Conservation (phyloP, 2,329 filamentous ascomycete species). For the Neonectria hederae region DNA sequence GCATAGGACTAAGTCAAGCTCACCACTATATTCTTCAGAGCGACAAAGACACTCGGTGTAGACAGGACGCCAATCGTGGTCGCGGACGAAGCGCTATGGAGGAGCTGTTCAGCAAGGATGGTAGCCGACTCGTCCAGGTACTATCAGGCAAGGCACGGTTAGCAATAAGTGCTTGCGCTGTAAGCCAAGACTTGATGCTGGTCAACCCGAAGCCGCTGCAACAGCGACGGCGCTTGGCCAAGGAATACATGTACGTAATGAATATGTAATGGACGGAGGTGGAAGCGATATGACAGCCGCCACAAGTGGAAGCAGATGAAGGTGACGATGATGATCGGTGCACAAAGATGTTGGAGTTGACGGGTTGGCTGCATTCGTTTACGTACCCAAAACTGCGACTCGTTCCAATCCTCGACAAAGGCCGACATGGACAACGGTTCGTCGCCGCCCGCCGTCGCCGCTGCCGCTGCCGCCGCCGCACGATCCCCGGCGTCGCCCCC, state of each 20-base stretch:
- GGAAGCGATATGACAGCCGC: background rate
- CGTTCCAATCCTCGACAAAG: constrained; percentile 85
- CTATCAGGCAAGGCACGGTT: constrained; percentile 49
- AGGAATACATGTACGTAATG: constrained; percentile 36
- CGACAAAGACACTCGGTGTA: constrained; percentile 80
- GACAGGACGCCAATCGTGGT: constrained; percentile 76
- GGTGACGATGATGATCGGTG: background rate
- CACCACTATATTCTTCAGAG: constrained; percentile 75
- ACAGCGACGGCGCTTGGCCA: constrained; percentile 11
- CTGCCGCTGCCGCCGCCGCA: constrained; percentile 62
- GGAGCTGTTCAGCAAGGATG: constrained; percentile 69
- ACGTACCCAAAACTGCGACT: constrained; percentile 83
- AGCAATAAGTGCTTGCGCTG: background rate
- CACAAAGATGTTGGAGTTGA: background rate
- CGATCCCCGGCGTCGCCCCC: background rate
- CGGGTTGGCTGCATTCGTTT: constrained; percentile 1
- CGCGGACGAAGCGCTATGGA: constrained; percentile 66
- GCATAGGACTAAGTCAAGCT: constrained; percentile 30
- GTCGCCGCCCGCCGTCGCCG: constrained; percentile 52
- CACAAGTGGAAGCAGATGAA: background rate
- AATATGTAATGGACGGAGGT: constrained; percentile 20
- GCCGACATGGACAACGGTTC: constrained; percentile 67
- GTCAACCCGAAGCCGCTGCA: background rate
- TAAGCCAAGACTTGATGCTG: background rate
- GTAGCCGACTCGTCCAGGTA: constrained; percentile 78